Base-by-base conservation (phyloP, 257 asterid species). In the Forsythia viridissima region DNA sequence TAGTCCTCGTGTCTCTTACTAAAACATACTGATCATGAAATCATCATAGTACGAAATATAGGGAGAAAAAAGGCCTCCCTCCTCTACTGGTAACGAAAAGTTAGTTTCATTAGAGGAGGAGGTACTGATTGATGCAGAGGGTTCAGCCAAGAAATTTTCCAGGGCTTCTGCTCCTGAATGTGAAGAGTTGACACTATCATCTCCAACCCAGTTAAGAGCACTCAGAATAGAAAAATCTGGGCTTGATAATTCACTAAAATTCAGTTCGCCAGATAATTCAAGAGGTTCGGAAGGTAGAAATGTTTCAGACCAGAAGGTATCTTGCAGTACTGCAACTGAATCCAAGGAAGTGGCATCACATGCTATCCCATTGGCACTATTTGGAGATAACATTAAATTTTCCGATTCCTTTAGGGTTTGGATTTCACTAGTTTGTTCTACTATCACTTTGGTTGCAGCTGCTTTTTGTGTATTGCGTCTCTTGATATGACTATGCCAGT, bases 401-500 rank as follows among this genome's bases (percentile, higher is more conserved):
- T 9, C 39, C 16, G 70, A 4, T 24, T 30, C 39, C 13, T 10
- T 63, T 30, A 30, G 70, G 70, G n/a, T 63, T 63, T 63, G 39
- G n/a, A 63, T 63, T 63, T 63, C 70, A 6, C 0, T 36, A 41
- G 67, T 21, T 68, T 13, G 43, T 42, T 3, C 59, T 77, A 8
- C 20, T 63, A 0, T 30, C 40, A 0, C 67, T 10, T 24, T 11
- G 12, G 41, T 40, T n/a, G 39, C 38, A 37, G 70, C 7, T 3
- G 12, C 7, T 24, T 73, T 70, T 59, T 21, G n/a, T 34, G 38
- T 73, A 2, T 3, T 61, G 16, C 20, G 20, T 68, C 79, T 84
- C 84, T 84, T 82, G 12, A 77, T 77, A 51, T 74, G 75, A 44
- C 85, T 74, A 61, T 86, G 86, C 88, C 85, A 86, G n/a, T 82